phyloP scores from a whole-genome alignment of 164 flowering plant genomes.

The Vitis riparia region DNA sequence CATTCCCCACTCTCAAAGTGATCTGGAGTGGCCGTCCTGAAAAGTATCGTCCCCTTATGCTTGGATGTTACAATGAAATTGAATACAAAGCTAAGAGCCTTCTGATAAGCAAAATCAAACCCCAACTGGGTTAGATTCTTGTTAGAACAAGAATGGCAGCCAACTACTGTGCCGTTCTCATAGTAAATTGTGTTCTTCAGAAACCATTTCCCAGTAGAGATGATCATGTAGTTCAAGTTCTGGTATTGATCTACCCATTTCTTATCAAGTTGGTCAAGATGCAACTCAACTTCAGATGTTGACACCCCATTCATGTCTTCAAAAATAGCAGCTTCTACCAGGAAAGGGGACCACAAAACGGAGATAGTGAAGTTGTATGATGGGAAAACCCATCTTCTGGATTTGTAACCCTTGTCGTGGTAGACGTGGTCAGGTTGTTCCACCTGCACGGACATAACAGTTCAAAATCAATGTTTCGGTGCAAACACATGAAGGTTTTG shows the following conservation, averaged over 20 bases:
- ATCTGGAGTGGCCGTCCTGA: constrained; percentile 78
- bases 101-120: constrained; percentile 58
- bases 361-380: constrained; percentile 67
- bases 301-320: constrained; percentile 89
- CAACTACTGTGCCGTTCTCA: constrained; percentile 55
- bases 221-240: constrained; percentile 58
- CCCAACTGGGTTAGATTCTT: constrained; percentile 70
- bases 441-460: constrained; percentile 44
- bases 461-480: neutral
- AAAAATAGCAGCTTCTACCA: constrained; percentile 61
- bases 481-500: neutral
- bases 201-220: constrained; percentile 94
- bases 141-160: constrained; percentile 79
- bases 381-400: constrained; percentile 74
- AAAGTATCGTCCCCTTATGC: constrained; percentile 51
- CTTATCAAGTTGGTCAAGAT: constrained; percentile 70
- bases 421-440: constrained; percentile 63
- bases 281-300: constrained; percentile 61
- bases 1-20: constrained; percentile 95
- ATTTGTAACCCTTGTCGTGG: constrained; percentile 72
- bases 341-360: constrained; percentile 85
- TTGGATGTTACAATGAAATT: constrained; percentile 43
- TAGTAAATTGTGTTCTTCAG: constrained; percentile 79
- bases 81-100: constrained; percentile 41
- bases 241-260: constrained; percentile 56